Evolutionary conservation across 2,329 filamentous ascomycete genomes (phyloP).

Genomic region (Thermoascus crustaceus): DNA sequence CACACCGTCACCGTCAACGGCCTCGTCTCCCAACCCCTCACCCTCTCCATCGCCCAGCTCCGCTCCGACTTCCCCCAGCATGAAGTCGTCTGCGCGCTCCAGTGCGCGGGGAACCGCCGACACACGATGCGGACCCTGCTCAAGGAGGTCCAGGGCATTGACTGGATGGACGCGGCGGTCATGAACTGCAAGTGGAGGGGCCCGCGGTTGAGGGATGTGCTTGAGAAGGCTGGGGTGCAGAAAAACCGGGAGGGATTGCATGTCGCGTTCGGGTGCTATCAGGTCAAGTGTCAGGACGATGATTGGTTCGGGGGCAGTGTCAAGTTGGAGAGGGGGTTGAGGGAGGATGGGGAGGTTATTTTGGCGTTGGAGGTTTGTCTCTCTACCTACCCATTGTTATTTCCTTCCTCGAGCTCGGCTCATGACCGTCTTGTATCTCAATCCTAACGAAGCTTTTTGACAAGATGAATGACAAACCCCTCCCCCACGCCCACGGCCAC

Average conservation of each 20-base stretch:
- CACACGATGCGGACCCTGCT: slow-evolving; percentile 54
- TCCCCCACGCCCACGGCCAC: slow-evolving; percentile 44
- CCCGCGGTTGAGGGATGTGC: slow-evolving; percentile 45
- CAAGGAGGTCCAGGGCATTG: slow-evolving; percentile 52
- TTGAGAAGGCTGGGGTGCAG: slow-evolving; percentile 39
- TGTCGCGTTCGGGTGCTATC: slow-evolving; percentile 49
- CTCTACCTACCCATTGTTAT: too few relatives aligned
- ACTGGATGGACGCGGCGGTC: slow-evolving; percentile 53
- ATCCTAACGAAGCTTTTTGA: not conserved
- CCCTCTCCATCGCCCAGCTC: slow-evolving; percentile 42
- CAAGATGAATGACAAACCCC: slow-evolving; percentile 43
- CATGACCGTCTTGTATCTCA: not conserved
- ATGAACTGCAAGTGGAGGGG: slow-evolving; percentile 54
- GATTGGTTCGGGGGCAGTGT: slow-evolving; percentile 53
- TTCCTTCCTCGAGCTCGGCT: not conserved
- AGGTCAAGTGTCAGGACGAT: slow-evolving; percentile 47
- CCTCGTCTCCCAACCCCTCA: slow-evolving; percentile 36
- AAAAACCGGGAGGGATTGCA: slow-evolving; percentile 28
- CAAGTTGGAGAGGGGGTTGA: slow-evolving; percentile 39
- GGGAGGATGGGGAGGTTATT: slow-evolving; percentile 38
- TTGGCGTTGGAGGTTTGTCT: slow-evolving; percentile 39
- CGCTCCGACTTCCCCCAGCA: slow-evolving; percentile 44
- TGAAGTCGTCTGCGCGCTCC: slow-evolving; percentile 48
- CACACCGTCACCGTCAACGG: slow-evolving; percentile 45
- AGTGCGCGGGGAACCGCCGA: slow-evolving; percentile 54